Evolutionary conservation across 2,329 filamentous ascomycete genomes (phyloP), one percentile per base, ranked within the genome.

Genomic region (Macroventuria anomochaeta): DNA sequence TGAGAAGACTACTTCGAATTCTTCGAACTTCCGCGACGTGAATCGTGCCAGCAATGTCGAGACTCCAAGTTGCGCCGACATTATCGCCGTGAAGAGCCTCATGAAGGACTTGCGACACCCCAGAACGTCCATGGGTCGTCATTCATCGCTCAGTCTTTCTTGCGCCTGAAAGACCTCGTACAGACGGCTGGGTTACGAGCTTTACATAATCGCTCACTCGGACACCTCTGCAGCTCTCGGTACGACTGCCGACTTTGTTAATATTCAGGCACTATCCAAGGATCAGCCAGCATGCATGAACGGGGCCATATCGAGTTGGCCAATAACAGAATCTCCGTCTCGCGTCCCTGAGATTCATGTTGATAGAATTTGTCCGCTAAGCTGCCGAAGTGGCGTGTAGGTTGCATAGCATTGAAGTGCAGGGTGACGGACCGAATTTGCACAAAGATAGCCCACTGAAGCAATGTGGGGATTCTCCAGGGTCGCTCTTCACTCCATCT

Each of bases 381-480:
- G 42, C n/a, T 46, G 33, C 53, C 53, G 53, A 56, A 23, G 47
- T 52, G 42, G 42, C 47, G 31, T 43, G 28, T 49, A 17, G 7
- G 23, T 15, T 36, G 46, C 41, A 42, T 46, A 25, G 23, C 41
- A 55, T 41, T 42, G 29, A 38, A 42, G 10, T 23, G 32, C 26
- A 29, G 28, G 41, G 25, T 36, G 32, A 47, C 44, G 46, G 52
- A 29, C 42, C 46, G 53, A 51, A 39, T 31, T 20, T 38, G 31
- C 32, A n/a, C 41, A 55, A 46, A 51, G 41, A 37, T 18, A 26
- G 37, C 21, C 25, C 15, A 38, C 17, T 3, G 40, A 49, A 46
- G 40, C n/a, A 18, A 46, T 37, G 53, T 38, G 41, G 41, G 41
- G 46, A 37, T 12, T 34, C 23, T 18, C 13, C 31, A 47, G 25